Conservation (phyloP, 345 rosid genomes). For the Ailanthus altissimus region DNA sequence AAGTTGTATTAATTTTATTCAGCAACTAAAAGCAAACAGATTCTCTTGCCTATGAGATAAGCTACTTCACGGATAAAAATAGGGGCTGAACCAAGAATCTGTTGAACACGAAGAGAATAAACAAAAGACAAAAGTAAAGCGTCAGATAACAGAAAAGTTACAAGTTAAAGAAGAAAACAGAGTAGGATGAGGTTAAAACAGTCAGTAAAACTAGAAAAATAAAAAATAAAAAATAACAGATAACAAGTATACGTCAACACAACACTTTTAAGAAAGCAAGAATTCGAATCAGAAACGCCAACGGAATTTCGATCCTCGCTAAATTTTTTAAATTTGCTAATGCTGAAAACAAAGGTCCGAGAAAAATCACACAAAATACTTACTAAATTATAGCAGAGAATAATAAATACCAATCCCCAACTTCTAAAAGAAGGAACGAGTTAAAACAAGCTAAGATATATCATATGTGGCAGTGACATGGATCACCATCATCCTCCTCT, state of each 20-base stretch:
- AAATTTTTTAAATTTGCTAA: neutral
- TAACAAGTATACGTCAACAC: neutral
- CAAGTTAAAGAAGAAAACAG: neutral
- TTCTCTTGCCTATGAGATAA: too few relatives aligned
- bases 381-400: neutral
- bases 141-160: neutral
- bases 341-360: neutral
- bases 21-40: neutral
- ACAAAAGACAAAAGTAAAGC: neutral
- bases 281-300: neutral
- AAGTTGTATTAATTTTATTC: neutral
- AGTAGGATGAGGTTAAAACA: neutral
- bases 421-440: slow-evolving; percentile 4
- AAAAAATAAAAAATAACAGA: neutral
- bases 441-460: neutral
- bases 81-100: neutral
- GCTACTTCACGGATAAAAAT: too few relatives aligned
- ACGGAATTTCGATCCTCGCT: neutral
- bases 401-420: neutral
- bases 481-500: neutral
- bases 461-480: neutral
- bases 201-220: neutral
- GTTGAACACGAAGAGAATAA: neutral
- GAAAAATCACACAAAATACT: neutral
- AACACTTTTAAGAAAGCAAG: neutral